Percentiles rank a stretch among this genome's conserved stretches.
Evolutionary conservation across 331 rosid genomes (phyloP).

Genomic region (Arachis monticola): DNA sequence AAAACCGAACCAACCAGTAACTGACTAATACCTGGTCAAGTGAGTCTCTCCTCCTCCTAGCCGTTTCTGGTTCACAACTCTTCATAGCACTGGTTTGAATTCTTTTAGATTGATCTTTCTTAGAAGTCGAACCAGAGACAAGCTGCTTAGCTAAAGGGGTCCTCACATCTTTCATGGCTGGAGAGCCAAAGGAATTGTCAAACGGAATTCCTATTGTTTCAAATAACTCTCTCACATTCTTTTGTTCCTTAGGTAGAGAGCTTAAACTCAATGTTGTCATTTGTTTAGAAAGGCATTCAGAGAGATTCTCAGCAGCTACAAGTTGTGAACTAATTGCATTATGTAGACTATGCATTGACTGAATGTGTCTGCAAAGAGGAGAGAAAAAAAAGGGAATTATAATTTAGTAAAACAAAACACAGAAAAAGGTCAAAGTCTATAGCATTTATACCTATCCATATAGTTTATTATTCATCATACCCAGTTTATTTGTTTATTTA

Average conservation of each 20-base stretch:
- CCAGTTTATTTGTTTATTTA: neutral
- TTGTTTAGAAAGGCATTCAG: slow-evolving; percentile 85
- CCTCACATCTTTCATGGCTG: slow-evolving; percentile 50
- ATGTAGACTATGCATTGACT: slow-evolving; percentile 74
- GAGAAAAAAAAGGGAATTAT: neutral
- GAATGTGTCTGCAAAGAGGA: slow-evolving; percentile 58
- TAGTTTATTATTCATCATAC: slow-evolving; percentile 11
- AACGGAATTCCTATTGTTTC: slow-evolving; percentile 90
- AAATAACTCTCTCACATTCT: slow-evolving; percentile 76
- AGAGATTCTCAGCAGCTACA: slow-evolving; percentile 83
- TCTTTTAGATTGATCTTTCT: slow-evolving; percentile 55
- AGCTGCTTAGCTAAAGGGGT: slow-evolving; percentile 56
- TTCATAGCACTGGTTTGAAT: slow-evolving; percentile 54
- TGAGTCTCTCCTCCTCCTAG: slow-evolving; percentile 96
- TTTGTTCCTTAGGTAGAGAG: slow-evolving; percentile 58
- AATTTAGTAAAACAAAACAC: slow-evolving; percentile 23
- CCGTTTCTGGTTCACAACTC: slow-evolving; percentile 70
- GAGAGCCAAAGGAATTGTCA: slow-evolving; percentile 72
- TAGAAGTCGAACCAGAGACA: slow-evolving; percentile 53
- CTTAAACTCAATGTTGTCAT: slow-evolving; percentile 66
- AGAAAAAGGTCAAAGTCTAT: neutral
- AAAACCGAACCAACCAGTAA: slow-evolving; percentile 6
- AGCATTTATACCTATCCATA: neutral
- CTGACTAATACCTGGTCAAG: slow-evolving; percentile 77
- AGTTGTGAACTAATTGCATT: slow-evolving; percentile 80